Percentiles rank a stretch among this genome's conserved stretches.
Conservation (phyloP, 176 grass and related monocot species). For the Aegilops speltoides region DNA sequence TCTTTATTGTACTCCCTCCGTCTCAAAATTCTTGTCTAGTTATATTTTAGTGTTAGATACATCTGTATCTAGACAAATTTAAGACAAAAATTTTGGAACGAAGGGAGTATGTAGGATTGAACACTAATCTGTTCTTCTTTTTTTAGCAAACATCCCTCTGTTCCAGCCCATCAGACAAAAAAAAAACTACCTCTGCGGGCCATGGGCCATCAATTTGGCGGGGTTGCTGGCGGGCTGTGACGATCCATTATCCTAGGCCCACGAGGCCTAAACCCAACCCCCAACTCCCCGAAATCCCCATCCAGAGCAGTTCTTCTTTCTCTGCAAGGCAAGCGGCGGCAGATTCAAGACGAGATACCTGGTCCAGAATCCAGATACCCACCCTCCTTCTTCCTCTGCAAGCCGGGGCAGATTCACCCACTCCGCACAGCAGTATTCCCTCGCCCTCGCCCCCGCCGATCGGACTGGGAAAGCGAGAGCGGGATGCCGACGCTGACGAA, state of each 20-base stretch:
- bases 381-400: constrained; percentile 26
- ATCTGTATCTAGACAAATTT: no score
- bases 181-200: no score
- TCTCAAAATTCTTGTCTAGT: no score
- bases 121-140: no score
- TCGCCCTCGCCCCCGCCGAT: background rate
- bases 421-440: background rate
- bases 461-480: background rate
- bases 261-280: background rate
- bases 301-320: constrained; percentile 28
- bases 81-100: no score
- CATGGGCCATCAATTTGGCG: background rate
- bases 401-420: background rate
- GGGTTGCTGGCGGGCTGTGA: background rate
- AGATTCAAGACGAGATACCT: background rate
- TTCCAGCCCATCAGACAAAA: no score
- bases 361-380: background rate
- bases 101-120: no score
- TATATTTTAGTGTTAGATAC: no score
- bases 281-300: background rate
- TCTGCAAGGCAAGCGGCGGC: constrained; percentile 24
- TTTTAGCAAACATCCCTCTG: no score
- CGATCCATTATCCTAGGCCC: background rate
- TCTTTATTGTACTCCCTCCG: no score
- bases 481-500: constrained; percentile 72